phyloP scores from a whole-genome alignment of 768 basidiomycete genomes.

The Lactarius quietus region DNA sequence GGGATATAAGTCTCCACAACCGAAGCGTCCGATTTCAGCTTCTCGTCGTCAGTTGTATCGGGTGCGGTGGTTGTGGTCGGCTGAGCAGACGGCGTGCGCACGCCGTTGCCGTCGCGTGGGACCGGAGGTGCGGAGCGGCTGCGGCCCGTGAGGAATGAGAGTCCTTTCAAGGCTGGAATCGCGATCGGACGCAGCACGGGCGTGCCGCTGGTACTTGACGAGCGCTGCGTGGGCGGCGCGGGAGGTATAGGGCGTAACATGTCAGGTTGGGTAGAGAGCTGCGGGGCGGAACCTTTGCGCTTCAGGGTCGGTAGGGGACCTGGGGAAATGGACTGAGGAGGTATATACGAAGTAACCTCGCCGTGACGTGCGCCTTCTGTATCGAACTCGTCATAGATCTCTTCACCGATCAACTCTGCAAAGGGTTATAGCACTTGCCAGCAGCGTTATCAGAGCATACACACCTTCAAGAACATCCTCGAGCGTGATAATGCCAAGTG shows the following conservation, averaged over 20 bases:
- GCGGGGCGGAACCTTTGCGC: slow-evolving; percentile 24
- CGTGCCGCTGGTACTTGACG: slow-evolving; percentile 12
- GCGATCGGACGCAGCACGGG: slow-evolving; percentile 18
- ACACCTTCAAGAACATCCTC: slow-evolving; percentile 89
- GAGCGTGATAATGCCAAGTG: slow-evolving; percentile 87
- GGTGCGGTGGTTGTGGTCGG: background rate
- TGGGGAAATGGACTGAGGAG: slow-evolving; percentile 26
- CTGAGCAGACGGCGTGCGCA: slow-evolving; percentile 1
- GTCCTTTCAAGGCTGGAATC: slow-evolving; percentile 23
- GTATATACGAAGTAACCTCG: slow-evolving; percentile 31
- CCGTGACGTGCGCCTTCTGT: slow-evolving; percentile 47
- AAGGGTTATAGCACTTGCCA: background rate
- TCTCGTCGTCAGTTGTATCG: slow-evolving; percentile 3
- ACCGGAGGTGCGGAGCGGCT: slow-evolving; percentile 23
- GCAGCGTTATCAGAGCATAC: slow-evolving; percentile 1
- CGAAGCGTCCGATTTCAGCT: background rate
- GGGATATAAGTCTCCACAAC: background rate
- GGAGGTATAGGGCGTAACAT: background rate
- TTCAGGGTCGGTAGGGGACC: slow-evolving; percentile 18
- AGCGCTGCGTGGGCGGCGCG: slow-evolving; percentile 8
- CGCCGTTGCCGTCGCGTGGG: slow-evolving; percentile 25
- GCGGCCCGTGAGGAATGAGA: slow-evolving; percentile 25
- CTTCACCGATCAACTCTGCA: slow-evolving; percentile 85
- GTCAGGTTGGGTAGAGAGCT: slow-evolving; percentile 5
- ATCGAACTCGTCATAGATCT: slow-evolving; percentile 91